These are phyloP conservation scores for Sarocladium kiliense DNA, from an alignment of 2,329 filamentous ascomycete genomes.

Conservation along the genomic window DNA sequence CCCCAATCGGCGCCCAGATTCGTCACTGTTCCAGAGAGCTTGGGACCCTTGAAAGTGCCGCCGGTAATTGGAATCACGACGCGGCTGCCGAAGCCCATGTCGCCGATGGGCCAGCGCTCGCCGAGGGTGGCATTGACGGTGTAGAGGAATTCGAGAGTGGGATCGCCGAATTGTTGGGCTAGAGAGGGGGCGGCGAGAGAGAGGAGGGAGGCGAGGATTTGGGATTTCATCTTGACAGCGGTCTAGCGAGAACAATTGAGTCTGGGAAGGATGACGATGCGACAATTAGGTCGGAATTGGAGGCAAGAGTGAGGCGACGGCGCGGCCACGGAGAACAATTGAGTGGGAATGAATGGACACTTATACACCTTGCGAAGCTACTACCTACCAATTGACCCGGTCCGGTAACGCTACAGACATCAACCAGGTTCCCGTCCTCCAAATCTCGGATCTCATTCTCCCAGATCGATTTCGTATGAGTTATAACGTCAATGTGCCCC, in stretches of 20 bases:
- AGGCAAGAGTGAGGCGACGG: no score
- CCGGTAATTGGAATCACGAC: slow-evolving; percentile 27
- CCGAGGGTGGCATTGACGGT: slow-evolving; percentile 7
- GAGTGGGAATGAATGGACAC: background rate
- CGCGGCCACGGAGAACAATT: background rate
- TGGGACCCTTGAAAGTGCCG: slow-evolving; percentile 29
- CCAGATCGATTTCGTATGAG: background rate
- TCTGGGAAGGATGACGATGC: no score
- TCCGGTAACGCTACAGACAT: no score
- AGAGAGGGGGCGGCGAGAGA: background rate
- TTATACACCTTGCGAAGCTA: background rate
- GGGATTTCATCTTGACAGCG: background rate
- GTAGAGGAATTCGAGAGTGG: slow-evolving; percentile 14
- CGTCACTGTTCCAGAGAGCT: slow-evolving; percentile 23
- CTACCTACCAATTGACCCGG: background rate
- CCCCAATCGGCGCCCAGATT: slow-evolving; percentile 32
- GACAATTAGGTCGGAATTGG: no score
- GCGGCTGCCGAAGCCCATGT: slow-evolving; percentile 1
- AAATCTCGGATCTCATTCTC: slow-evolving; percentile 2
- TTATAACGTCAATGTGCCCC: no score
- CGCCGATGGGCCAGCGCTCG: background rate
- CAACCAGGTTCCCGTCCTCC: background rate
- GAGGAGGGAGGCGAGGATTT: slow-evolving; percentile 11
- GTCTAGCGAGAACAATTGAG: background rate
- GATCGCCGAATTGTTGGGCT: background rate